phyloP scores from a whole-genome alignment of 2,329 filamentous ascomycete genomes.

The Colletotrichum cordylinicola region DNA sequence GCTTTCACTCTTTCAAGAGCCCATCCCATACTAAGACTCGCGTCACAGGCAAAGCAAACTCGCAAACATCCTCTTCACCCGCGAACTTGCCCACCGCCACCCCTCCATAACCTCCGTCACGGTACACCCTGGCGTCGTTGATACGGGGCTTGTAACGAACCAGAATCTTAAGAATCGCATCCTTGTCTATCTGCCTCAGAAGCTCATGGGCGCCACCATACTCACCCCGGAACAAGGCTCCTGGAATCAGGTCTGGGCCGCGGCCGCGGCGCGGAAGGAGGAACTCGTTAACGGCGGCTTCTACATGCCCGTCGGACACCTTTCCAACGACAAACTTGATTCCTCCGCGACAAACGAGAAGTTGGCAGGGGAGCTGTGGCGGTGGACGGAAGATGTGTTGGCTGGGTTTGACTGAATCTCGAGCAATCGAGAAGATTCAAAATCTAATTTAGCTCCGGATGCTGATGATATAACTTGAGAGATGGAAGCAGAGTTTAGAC shows the following conservation, averaged over 20 bases:
- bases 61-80: constrained; percentile 35
- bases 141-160: constrained; percentile 30
- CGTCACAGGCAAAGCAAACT: constrained; percentile 33
- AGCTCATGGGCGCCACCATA: constrained; percentile 16
- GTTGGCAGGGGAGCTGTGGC: constrained; percentile 40
- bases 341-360: constrained; percentile 29
- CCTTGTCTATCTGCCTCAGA: constrained; percentile 29
- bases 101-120: constrained; percentile 31
- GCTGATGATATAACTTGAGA: not conserved
- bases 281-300: constrained; percentile 26
- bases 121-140: constrained; percentile 34
- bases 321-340: constrained; percentile 24
- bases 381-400: constrained; percentile 38
- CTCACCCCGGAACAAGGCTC: constrained; percentile 33
- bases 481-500: not conserved
- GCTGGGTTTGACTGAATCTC: not conserved
- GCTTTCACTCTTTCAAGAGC: not conserved
- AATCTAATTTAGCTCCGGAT: not conserved
- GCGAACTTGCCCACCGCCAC: constrained; percentile 31
- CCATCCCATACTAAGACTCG: not conserved
- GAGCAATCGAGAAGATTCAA: not conserved
- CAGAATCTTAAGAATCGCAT: constrained; percentile 28
- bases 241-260: constrained; percentile 36
- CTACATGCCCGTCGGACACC: constrained; percentile 33
- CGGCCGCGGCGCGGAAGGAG: constrained; percentile 24